A percentile compares a stretch with the other conserved stretches of the same genome.
Evolutionary conservation across 2,329 filamentous ascomycete genomes (phyloP).

Genomic region (Colletotrichum orbiculare): DNA sequence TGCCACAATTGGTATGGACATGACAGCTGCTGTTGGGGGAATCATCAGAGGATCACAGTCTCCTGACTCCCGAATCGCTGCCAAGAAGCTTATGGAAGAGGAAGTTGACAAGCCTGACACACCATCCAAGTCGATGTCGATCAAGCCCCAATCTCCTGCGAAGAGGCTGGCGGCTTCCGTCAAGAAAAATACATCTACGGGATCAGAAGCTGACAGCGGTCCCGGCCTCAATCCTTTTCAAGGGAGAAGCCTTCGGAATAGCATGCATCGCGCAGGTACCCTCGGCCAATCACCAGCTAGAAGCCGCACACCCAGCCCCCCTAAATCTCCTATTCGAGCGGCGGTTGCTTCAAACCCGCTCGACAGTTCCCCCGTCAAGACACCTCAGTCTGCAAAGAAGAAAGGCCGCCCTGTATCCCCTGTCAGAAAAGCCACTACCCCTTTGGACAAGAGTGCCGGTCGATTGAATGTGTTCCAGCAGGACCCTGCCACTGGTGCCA

Average conservation of each 20-base stretch:
- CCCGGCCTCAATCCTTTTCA: conserved; percentile 66
- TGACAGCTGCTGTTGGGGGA: conserved; percentile 71
- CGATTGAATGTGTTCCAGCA: conserved; percentile 60
- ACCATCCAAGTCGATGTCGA: conserved; percentile 52
- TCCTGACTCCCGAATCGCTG: conserved; percentile 56
- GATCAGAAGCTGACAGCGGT: conserved; percentile 54
- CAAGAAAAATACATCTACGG: conserved; percentile 41
- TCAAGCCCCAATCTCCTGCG: conserved; percentile 50
- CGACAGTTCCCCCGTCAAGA: conserved; percentile 42
- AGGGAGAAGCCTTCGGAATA: conserved; percentile 61
- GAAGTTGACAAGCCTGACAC: conserved; percentile 63
- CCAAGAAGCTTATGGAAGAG: conserved; percentile 68
- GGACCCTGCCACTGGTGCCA: conserved; percentile 62
- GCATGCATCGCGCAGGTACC: conserved; percentile 56
- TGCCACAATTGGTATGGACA: conserved; percentile 72
- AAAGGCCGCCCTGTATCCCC: conserved; percentile 36
- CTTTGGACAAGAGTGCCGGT: conserved; percentile 39
- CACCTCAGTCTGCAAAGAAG: conserved; percentile 32
- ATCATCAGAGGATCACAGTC: conserved; percentile 61
- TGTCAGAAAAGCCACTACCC: conserved; percentile 45
- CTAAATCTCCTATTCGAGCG: conserved; percentile 28
- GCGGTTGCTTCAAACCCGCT: conserved; percentile 13
- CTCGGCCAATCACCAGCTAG: conserved; percentile 42
- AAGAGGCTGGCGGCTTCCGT: conserved; percentile 44
- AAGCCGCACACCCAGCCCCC: conserved; percentile 35